Conservation (phyloP, 2,329 filamentous ascomycete species). For the Verticillium klebahnii region DNA sequence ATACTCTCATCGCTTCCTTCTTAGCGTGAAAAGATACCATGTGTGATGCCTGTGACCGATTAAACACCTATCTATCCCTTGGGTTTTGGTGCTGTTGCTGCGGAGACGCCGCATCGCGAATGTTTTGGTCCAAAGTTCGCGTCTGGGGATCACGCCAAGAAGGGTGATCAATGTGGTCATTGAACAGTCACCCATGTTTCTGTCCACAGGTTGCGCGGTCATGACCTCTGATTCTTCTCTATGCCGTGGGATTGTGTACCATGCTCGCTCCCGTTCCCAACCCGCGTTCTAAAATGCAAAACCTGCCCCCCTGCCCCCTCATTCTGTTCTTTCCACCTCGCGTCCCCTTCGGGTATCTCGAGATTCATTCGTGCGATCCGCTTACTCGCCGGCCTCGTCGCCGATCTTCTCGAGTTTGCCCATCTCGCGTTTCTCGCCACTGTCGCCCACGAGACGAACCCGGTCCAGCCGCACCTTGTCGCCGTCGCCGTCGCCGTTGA, state of each 20-base stretch:
- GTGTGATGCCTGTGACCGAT: too few species aligned
- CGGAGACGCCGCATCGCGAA: too few species aligned
- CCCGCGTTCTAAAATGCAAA: neutral
- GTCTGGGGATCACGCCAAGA: neutral
- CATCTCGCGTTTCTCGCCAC: conserved; percentile 86
- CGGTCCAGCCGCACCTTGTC: conserved; percentile 84
- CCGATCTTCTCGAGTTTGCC: conserved; percentile 95
- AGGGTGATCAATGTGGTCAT: too few species aligned
- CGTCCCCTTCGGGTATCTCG: conserved; percentile 1
- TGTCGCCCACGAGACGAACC: conserved; percentile 77
- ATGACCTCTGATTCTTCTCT: neutral
- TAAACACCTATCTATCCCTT: too few species aligned
- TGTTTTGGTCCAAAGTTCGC: neutral
- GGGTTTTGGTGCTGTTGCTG: too few species aligned
- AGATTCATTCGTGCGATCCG: neutral
- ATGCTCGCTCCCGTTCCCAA: neutral
- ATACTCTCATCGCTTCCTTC: neutral
- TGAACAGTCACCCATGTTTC: neutral
- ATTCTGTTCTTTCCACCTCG: neutral
- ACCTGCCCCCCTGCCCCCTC: neutral
- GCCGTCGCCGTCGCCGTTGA: conserved; percentile 74
- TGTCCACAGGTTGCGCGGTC: neutral
- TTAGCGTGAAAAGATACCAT: too few species aligned
- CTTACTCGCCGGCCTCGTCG: conserved; percentile 62
- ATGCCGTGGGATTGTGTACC: neutral